Evolutionary conservation across 2,329 filamentous ascomycete genomes (phyloP), one percentile per base, ranked within the genome.

Genomic region (Sarocladiaceae sp.): DNA sequence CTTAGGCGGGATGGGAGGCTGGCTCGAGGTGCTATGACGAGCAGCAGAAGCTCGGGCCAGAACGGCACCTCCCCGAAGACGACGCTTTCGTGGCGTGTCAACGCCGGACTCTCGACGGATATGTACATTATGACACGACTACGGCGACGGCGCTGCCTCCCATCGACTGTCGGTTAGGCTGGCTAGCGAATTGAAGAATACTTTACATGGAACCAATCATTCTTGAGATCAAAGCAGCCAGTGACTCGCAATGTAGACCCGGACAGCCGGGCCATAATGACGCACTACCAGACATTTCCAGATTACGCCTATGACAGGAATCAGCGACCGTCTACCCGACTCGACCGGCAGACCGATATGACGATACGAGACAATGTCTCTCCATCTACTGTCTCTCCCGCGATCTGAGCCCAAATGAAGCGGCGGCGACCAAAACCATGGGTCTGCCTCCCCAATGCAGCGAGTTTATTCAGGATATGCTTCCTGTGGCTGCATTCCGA

Each of bases 71-170:
- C 37, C 37, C 23, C 37, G 37, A 27, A 15, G 19, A 29, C 26
- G n/a, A 23, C n/a, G 13, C 20, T 23, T 24, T 21, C 18, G 37
- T 23, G 20, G 13, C 21, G 15, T 41, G 37, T n/a, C n/a, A n/a
- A n/a, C n/a, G n/a, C n/a, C 21, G 21, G 37, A 29, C 26, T n/a
- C n/a, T 6, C 21, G 23, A 29, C 23, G 37, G 37, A 41, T 12
- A 18, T 41, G 37, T 41, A 41, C 37, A 41, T 6, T 29, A 41
- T 41, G 37, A 15, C 23, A 29, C 23, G 37, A 24, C 23, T 18
- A 29, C 11, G 29, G n/a, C 37, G 19, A 18, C n/a, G 23, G n/a
- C n/a, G n/a, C n/a, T n/a, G n/a, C n/a, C n/a, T n/a, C n/a, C n/a
- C n/a, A n/a, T n/a, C n/a, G n/a, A n/a, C n/a, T n/a, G n/a, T n/a